phyloP scores from a whole-genome alignment of 371 early-diverging fungal genomes.

The Apophysomyces trapeziformis region DNA sequence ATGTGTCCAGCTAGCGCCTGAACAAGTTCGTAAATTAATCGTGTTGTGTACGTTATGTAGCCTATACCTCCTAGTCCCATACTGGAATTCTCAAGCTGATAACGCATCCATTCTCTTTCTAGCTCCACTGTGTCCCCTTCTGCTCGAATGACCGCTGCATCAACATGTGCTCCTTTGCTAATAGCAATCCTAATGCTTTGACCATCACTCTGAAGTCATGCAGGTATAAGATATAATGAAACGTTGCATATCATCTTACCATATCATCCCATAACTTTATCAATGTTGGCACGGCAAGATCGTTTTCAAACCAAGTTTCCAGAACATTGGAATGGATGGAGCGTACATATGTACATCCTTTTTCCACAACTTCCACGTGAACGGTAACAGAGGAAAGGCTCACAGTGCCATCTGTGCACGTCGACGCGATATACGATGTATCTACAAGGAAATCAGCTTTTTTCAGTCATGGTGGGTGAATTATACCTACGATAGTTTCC shows the following conservation, averaged over 20 bases:
- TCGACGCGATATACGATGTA: slow-evolving; percentile 14
- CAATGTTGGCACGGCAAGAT: slow-evolving; percentile 1
- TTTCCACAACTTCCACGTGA: background rate
- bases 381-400: slow-evolving; percentile 7
- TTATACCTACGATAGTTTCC: slow-evolving; percentile 16
- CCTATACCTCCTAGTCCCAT: slow-evolving; percentile 14
- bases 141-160: background rate
- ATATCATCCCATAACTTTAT: slow-evolving; percentile 6
- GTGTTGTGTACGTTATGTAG: background rate
- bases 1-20: slow-evolving; percentile 13
- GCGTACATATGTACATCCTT: background rate
- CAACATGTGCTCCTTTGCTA: background rate
- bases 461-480: background rate
- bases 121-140: background rate
- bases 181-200: background rate
- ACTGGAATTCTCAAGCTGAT: slow-evolving; percentile 5
- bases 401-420: slow-evolving; percentile 15
- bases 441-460: slow-evolving; percentile 4
- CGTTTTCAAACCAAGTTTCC: slow-evolving; percentile 15
- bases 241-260: background rate
- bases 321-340: background rate
- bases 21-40: background rate
- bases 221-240: background rate
- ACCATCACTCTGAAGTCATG: background rate
- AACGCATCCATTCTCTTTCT: background rate